phyloP scores from a whole-genome alignment of 2,329 filamentous ascomycete species.

The Fusarium continuum region DNA sequence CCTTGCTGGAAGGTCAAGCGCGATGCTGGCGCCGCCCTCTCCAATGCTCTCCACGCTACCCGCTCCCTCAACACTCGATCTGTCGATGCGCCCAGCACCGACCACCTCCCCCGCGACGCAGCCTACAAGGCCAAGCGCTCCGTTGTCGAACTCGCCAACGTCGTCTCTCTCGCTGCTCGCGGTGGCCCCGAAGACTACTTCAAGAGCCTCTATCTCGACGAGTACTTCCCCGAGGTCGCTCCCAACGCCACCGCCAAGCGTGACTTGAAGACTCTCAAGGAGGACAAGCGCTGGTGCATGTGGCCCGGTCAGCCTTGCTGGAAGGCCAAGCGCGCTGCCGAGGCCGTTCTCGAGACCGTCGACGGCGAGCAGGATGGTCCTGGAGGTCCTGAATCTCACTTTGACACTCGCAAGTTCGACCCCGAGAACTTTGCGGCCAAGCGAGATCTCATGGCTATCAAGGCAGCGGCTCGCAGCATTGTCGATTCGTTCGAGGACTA shows the following conservation, averaged over 20 bases:
- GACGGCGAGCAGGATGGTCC: slow-evolving; percentile 40
- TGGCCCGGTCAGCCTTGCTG: slow-evolving; percentile 49
- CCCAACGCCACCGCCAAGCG: slow-evolving; percentile 42
- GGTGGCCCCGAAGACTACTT: slow-evolving; percentile 47
- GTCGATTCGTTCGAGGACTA: slow-evolving; percentile 36
- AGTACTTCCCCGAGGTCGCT: slow-evolving; percentile 34
- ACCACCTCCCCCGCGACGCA: slow-evolving; percentile 44
- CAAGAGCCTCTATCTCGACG: slow-evolving; percentile 44
- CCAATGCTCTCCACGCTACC: slow-evolving; percentile 41
- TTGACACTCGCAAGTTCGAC: slow-evolving; percentile 34
- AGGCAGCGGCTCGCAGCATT: slow-evolving; percentile 43
- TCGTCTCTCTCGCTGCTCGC: slow-evolving; percentile 47
- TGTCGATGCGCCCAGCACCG: slow-evolving; percentile 30
- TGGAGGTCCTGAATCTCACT: slow-evolving; percentile 35
- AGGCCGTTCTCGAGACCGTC: slow-evolving; percentile 44
- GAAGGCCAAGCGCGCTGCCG: slow-evolving; percentile 49
- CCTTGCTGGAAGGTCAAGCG: slow-evolving; percentile 55
- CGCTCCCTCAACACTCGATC: slow-evolving; percentile 42
- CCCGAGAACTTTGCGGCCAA: slow-evolving; percentile 51
- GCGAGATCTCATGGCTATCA: slow-evolving; percentile 46
- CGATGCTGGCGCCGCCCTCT: slow-evolving; percentile 49
- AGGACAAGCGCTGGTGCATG: slow-evolving; percentile 42
- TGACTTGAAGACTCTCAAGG: slow-evolving; percentile 40
- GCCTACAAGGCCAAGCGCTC: slow-evolving; percentile 52
- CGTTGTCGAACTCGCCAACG: slow-evolving; percentile 51